phyloP scores from a whole-genome alignment of 805 yeast genomes.

The Zygotorulaspora danielsina region DNA sequence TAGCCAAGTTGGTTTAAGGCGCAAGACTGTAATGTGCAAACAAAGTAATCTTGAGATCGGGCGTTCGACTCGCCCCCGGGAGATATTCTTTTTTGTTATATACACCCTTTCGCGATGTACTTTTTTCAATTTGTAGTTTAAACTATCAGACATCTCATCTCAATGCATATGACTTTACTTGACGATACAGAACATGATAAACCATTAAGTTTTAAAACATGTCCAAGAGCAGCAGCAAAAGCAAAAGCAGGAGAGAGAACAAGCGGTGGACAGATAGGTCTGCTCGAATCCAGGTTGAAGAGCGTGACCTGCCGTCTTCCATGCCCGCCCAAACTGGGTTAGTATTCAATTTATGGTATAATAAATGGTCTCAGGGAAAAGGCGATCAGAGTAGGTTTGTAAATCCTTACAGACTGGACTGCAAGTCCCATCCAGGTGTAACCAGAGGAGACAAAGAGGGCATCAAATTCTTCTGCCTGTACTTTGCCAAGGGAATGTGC shows the following conservation, averaged over 20 bases:
- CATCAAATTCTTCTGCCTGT: slow-evolving; percentile 60
- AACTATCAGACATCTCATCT: slow-evolving; percentile 6
- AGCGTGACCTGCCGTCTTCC: slow-evolving; percentile 47
- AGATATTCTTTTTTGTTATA: slow-evolving; percentile 30
- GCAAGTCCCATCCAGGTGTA: slow-evolving; percentile 64
- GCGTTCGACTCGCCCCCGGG: slow-evolving; percentile 52
- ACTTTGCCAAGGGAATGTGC: slow-evolving; percentile 88
- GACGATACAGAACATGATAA: slow-evolving; percentile 1
- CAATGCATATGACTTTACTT: neutral
- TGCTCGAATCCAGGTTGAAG: slow-evolving; percentile 73
- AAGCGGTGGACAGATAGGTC: slow-evolving; percentile 38
- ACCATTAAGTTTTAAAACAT: too few relatives aligned
- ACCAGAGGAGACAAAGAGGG: slow-evolving; percentile 59
- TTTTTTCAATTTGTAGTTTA: neutral
- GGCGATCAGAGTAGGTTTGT: slow-evolving; percentile 40
- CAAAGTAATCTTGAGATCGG: slow-evolving; percentile 44
- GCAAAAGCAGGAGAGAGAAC: too few relatives aligned
- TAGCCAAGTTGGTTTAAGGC: slow-evolving; percentile 39
- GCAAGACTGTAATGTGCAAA: slow-evolving; percentile 35
- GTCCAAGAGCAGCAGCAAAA: too few relatives aligned
- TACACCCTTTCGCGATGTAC: slow-evolving; percentile 1
- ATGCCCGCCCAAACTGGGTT: slow-evolving; percentile 78
- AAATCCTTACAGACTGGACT: slow-evolving; percentile 58
- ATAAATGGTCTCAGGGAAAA: slow-evolving; percentile 67
- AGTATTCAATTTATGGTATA: slow-evolving; percentile 81